Evolutionary conservation across 208 protist genomes (phyloP).

Genomic region (Trypanosoma mega): DNA sequence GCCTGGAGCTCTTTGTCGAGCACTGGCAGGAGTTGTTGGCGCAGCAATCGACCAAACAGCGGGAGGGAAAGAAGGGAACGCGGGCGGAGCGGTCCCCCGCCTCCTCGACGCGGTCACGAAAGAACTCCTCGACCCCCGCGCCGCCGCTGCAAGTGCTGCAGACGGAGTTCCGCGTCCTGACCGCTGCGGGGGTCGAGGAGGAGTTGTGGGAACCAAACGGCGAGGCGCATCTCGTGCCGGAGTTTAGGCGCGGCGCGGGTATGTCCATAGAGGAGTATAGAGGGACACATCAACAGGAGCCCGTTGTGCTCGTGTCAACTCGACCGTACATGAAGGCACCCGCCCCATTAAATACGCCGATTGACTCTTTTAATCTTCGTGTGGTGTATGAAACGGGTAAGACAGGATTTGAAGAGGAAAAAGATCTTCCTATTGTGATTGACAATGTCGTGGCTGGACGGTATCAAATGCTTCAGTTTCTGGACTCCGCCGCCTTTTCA

Average conservation of each 20-base stretch:
- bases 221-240: conserved; percentile 29
- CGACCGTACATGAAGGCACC: conserved; percentile 54
- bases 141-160: conserved; percentile 14
- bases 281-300: conserved; percentile 16
- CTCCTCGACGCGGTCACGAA: conserved; percentile 11
- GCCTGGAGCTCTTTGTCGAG: conserved; percentile 19
- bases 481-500: conserved; percentile 89
- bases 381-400: conserved; percentile 66
- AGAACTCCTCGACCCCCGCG: not conserved
- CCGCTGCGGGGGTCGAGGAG: conserved; percentile 35
- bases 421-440: conserved; percentile 75
- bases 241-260: conserved; percentile 50
- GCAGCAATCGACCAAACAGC: conserved; percentile 6
- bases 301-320: conserved; percentile 34
- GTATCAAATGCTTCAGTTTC: conserved; percentile 82
- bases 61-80: not conserved
- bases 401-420: conserved; percentile 72
- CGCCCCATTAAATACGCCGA: conserved; percentile 37
- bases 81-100: conserved; percentile 4
- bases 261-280: conserved; percentile 38
- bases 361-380: conserved; percentile 44
- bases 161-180: conserved; percentile 30
- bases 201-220: conserved; percentile 36
- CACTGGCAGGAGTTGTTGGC: conserved; percentile 24
- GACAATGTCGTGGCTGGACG: conserved; percentile 73